A percentile compares a stretch with the other conserved stretches of the same genome.
phyloP scores from a whole-genome alignment of 495 filamentous ascomycete genomes.

The Neurospora sp. region DNA sequence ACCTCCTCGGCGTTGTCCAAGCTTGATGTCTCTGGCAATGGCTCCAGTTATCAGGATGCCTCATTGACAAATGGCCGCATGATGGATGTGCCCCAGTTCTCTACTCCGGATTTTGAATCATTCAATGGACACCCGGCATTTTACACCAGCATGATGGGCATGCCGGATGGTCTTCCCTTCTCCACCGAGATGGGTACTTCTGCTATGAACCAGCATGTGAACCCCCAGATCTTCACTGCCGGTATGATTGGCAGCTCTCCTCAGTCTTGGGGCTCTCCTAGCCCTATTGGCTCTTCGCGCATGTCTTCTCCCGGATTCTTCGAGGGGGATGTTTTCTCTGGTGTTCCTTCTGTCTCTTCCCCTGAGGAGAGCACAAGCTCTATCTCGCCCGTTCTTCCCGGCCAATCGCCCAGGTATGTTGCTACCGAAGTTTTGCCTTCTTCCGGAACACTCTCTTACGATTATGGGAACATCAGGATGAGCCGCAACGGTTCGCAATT shows the following conservation, averaged over 20 bases:
- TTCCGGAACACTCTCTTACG: constrained; percentile 16
- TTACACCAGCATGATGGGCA: constrained; percentile 28
- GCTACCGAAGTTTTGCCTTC: constrained; percentile 5
- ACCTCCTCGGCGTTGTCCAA: constrained; percentile 36
- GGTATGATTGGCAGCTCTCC: constrained; percentile 33
- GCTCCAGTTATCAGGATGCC: constrained; percentile 24
- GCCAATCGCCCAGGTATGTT: constrained; percentile 43
- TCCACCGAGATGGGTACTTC: constrained; percentile 23
- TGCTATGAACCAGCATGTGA: constrained; percentile 32
- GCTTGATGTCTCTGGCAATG: constrained; percentile 41
- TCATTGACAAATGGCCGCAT: constrained; percentile 23
- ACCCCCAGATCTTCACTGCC: constrained; percentile 38
- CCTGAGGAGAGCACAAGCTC: constrained; percentile 36
- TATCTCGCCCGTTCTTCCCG: constrained; percentile 33
- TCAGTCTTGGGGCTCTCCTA: constrained; percentile 40
- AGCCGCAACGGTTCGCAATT: constrained; percentile 24
- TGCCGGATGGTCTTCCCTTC: constrained; percentile 36
- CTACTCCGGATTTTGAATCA: constrained; percentile 36
- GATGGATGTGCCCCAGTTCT: constrained; percentile 35
- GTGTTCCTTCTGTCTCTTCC: constrained; percentile 29
- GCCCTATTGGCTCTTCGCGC: constrained; percentile 34
- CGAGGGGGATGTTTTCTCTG: constrained; percentile 38
- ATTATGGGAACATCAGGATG: constrained; percentile 13
- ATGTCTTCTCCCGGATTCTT: constrained; percentile 37
- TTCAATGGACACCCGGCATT: constrained; percentile 28